Percentiles rank a stretch among this genome's conserved stretches.
Conservation (phyloP, 768 basidiomycete species). For the Psilocybe sp. region DNA sequence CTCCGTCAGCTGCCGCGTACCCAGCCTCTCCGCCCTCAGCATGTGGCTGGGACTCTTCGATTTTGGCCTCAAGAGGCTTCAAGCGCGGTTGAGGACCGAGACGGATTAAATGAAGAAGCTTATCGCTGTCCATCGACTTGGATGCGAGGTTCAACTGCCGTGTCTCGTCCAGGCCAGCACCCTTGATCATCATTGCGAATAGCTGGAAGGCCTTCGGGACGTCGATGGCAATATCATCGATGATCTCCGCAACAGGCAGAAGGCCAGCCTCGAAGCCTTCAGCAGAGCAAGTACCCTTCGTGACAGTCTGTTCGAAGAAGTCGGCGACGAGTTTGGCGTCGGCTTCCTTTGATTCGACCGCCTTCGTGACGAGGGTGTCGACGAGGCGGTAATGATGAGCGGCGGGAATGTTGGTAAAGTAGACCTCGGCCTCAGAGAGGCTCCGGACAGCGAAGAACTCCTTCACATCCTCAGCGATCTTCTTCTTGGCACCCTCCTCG, state of each 20-base stretch:
- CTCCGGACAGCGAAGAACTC: slow-evolving; percentile 87
- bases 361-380: slow-evolving; percentile 68
- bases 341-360: slow-evolving; percentile 78
- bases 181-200: slow-evolving; percentile 73
- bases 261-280: slow-evolving; percentile 77
- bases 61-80: slow-evolving; percentile 50
- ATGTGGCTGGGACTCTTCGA: slow-evolving; percentile 36
- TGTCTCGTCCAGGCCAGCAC: slow-evolving; percentile 63
- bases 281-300: slow-evolving; percentile 56
- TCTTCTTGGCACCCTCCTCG: slow-evolving; percentile 65
- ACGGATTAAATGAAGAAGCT: slow-evolving; percentile 47
- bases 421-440: slow-evolving; percentile 83
- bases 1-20: slow-evolving; percentile 47
- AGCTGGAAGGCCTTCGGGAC: slow-evolving; percentile 81
- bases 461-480: slow-evolving; percentile 78
- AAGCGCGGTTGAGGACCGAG: slow-evolving; percentile 70
- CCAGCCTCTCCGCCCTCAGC: slow-evolving; percentile 48
- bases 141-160: slow-evolving; percentile 52
- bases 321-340: slow-evolving; percentile 78
- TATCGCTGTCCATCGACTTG: slow-evolving; percentile 60
- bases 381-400: slow-evolving; percentile 65
- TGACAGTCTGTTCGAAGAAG: slow-evolving; percentile 62
- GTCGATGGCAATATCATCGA: slow-evolving; percentile 90
- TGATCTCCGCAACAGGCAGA: slow-evolving; percentile 60
- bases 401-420: slow-evolving; percentile 73